Evolutionary conservation across 331 rosid species (phyloP).

Genomic region (Rosa hybrid): DNA sequence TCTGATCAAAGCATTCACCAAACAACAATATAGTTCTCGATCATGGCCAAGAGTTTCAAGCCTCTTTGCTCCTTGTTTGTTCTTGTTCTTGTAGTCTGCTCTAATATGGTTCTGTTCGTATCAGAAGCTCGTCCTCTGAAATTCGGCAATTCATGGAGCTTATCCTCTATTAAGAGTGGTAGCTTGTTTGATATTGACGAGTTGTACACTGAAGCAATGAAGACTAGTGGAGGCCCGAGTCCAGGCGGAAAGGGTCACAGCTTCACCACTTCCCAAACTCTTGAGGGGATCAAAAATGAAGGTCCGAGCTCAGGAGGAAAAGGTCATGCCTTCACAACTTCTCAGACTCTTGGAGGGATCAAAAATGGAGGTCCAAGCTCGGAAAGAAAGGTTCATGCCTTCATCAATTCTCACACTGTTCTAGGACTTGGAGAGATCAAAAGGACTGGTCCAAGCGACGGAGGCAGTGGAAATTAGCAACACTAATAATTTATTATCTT

Average conservation of each 20-base stretch:
- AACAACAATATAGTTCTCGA: neutral
- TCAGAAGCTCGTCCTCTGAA: constrained; percentile 36
- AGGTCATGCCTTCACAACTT: constrained; percentile 30
- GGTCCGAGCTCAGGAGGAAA: constrained; percentile 38
- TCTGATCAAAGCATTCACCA: neutral
- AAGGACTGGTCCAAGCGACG: constrained; percentile 31
- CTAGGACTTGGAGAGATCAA: constrained; percentile 23
- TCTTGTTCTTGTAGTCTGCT: constrained; percentile 14
- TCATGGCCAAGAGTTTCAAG: constrained; percentile 28
- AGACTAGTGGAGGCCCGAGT: constrained; percentile 34
- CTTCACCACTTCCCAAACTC: constrained; percentile 22
- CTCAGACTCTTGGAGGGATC: constrained; percentile 31
- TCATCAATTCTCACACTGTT: constrained; percentile 18
- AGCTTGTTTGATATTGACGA: constrained; percentile 21
- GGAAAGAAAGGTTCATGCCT: constrained; percentile 28
- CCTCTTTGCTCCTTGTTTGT: constrained; percentile 13
- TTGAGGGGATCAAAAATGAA: constrained; percentile 23
- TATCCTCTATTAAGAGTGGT: constrained; percentile 7
- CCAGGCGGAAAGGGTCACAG: constrained; percentile 29
- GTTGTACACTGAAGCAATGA: constrained; percentile 18
- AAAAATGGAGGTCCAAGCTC: constrained; percentile 30
- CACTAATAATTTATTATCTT: neutral
- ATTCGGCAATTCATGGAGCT: constrained; percentile 3
- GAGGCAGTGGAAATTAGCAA: constrained; percentile 29
- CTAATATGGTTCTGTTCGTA: neutral